A percentile compares a stretch with the other conserved stretches of the same genome.
Evolutionary conservation across 106 monocot genomes (phyloP).

Genomic region (Phalaenopsis aphrodite): DNA sequence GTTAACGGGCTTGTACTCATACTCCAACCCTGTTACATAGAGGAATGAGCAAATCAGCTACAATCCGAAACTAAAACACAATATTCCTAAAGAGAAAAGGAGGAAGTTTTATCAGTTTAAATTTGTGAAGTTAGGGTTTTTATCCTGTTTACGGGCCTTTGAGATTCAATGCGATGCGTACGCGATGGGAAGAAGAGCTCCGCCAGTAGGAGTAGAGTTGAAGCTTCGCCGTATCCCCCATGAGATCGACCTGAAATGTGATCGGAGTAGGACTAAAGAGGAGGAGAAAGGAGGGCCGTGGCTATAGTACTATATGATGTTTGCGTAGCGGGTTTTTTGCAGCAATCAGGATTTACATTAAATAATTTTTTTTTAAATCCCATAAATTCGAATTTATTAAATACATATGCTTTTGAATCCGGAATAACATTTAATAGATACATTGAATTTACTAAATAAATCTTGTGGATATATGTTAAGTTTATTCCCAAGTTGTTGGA

Average conservation of each 20-base stretch:
- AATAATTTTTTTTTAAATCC: too few species aligned
- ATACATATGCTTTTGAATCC: too few species aligned
- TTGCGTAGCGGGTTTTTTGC: too few species aligned
- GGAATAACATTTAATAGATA: too few species aligned
- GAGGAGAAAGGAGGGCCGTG: too few species aligned
- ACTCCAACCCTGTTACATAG: conserved; percentile 46
- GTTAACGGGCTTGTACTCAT: conserved; percentile 77
- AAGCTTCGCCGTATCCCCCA: conserved; percentile 19
- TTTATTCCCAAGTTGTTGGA: too few species aligned
- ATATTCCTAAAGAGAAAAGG: not conserved
- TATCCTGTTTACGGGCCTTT: conserved; percentile 35
- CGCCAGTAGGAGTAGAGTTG: conserved; percentile 73
- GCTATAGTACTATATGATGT: too few species aligned
- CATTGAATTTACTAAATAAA: too few species aligned
- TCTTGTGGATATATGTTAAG: too few species aligned
- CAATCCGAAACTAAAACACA: not conserved
- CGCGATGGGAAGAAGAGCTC: conserved; percentile 65
- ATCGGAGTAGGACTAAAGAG: too few species aligned
- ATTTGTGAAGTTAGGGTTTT: not conserved
- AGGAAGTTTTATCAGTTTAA: not conserved
- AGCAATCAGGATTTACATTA: too few species aligned
- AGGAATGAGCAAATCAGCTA: not conserved
- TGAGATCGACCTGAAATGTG: not conserved
- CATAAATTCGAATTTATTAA: too few species aligned
- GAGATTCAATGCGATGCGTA: conserved; percentile 68